Evolutionary conservation across 306 rosid genomes (phyloP).

Genomic region (Rosa lucieae): DNA sequence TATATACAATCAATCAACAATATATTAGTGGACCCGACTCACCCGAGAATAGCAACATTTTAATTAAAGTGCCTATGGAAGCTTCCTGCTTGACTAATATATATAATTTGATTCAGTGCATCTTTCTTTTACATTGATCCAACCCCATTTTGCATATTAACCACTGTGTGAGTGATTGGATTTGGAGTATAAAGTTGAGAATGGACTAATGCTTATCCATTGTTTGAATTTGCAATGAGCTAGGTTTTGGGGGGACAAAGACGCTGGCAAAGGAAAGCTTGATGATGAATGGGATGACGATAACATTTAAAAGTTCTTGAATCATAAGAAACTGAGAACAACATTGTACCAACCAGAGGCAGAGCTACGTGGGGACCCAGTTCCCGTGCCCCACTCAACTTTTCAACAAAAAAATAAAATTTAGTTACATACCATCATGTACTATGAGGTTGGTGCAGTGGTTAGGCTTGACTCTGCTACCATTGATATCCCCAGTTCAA

Average conservation of each 20-base stretch:
- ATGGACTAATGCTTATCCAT: neutral
- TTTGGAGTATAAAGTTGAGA: neutral
- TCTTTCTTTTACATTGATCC: neutral
- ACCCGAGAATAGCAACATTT: neutral
- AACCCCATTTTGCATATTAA: neutral
- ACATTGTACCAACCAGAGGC: neutral
- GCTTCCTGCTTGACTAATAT: neutral
- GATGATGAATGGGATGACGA: conserved; percentile 8
- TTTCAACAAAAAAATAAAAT: too few relatives aligned
- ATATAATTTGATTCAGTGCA: neutral
- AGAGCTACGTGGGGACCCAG: too few relatives aligned
- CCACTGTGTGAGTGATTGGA: neutral
- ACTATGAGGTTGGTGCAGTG: too few relatives aligned
- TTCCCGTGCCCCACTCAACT: too few relatives aligned
- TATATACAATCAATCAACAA: neutral
- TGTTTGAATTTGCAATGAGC: neutral
- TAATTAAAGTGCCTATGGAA: neutral
- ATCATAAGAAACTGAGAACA: neutral
- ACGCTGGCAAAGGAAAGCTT: neutral
- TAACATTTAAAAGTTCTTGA: neutral
- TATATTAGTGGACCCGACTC: neutral
- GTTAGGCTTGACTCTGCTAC: too few relatives aligned
- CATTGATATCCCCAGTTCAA: too few relatives aligned
- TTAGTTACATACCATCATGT: too few relatives aligned
- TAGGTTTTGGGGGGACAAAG: neutral